Conservation (phyloP, 2,329 filamentous ascomycete species). For the Xylariaceae sp. region DNA sequence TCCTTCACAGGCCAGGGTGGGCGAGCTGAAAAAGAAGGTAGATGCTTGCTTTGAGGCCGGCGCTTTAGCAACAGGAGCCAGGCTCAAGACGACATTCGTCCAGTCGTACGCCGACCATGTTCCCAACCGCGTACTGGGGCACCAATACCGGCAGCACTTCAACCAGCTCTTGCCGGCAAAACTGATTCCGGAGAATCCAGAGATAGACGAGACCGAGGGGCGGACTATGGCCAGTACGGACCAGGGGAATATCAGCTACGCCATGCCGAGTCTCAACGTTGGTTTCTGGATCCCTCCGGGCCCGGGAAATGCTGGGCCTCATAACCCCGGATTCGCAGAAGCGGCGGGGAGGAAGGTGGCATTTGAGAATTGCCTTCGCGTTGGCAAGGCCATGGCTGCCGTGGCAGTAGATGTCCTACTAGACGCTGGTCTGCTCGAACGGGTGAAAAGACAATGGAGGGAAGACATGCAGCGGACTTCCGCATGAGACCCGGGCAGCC, state of each 20-base stretch:
- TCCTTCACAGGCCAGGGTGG: slow-evolving; percentile 37
- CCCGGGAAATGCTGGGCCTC: slow-evolving; percentile 43
- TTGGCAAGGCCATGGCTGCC: slow-evolving; percentile 46
- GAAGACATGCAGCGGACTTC: slow-evolving; percentile 21
- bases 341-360: slow-evolving; percentile 47
- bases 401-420: slow-evolving; percentile 46
- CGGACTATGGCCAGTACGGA: slow-evolving; percentile 53
- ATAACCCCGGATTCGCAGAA: slow-evolving; percentile 49
- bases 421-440: slow-evolving; percentile 38
- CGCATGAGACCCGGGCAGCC: not conserved
- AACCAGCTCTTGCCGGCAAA: slow-evolving; percentile 38
- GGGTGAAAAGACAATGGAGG: slow-evolving; percentile 41
- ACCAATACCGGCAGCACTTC: slow-evolving; percentile 43
- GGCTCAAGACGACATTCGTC: slow-evolving; percentile 40
- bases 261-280: slow-evolving; percentile 51
- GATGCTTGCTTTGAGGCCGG: slow-evolving; percentile 45
- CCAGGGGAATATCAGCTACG: slow-evolving; percentile 56
- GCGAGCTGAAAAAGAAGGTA: slow-evolving; percentile 40
- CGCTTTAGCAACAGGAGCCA: slow-evolving; percentile 48
- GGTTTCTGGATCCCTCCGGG: slow-evolving; percentile 50
- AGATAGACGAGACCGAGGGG: slow-evolving; percentile 40
- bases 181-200: slow-evolving; percentile 36
- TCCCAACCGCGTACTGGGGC: slow-evolving; percentile 48
- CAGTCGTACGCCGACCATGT: slow-evolving; percentile 52
- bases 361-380: slow-evolving; percentile 44